Evolutionary conservation across 2,329 filamentous ascomycete genomes (phyloP), one percentile per base, ranked within the genome.

Genomic region (Diaporthe longicolla): DNA sequence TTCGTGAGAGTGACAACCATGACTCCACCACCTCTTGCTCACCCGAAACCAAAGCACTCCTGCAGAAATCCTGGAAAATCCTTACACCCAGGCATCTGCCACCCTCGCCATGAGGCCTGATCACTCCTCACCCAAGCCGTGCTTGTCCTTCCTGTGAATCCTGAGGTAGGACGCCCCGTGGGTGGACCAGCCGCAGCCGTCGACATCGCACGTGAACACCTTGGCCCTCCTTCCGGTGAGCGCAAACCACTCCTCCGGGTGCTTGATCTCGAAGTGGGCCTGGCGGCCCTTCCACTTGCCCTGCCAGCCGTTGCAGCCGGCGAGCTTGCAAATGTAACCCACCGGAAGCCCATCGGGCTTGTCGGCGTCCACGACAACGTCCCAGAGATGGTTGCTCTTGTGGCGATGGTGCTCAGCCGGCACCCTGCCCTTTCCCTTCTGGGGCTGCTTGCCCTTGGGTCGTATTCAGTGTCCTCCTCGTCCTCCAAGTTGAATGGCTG

Each of bases 51-150:
- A 48, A 21, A 6, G 21, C 2, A 19, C 19, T n/a, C 5, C 21
- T 9, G 11, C 1, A 29, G 37, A 21, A 9, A 4, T 40, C 3
- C 7, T 13, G 13, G 2, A 15, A 11, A 11, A 37, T 26, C n/a
- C n/a, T 1, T 1, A 17, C 13, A 19, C 19, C 11, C 10, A 24
- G 37, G 24, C 35, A 6, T 19, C 4, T 7, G 7, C n/a, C 37
- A 1, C 11, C 5, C 7, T 10, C 1, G 8, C 1, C 37, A 17
- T 11, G 8, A 0, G 15, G 3, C 11, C 15, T 6, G 5, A 0
- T 19, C 17, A 63, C 24, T 45, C 15, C 58, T 63, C n/a, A 15
- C 4, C 4, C n/a, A 26, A 13, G n/a, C 48, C n/a, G 10, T 52
- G 48, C 10, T 52, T 24, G 11, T 52, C 7, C 48, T 52, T 52